Base-by-base conservation (phyloP, 495 filamentous ascomycete species). In the Daldinia loculata region DNA sequence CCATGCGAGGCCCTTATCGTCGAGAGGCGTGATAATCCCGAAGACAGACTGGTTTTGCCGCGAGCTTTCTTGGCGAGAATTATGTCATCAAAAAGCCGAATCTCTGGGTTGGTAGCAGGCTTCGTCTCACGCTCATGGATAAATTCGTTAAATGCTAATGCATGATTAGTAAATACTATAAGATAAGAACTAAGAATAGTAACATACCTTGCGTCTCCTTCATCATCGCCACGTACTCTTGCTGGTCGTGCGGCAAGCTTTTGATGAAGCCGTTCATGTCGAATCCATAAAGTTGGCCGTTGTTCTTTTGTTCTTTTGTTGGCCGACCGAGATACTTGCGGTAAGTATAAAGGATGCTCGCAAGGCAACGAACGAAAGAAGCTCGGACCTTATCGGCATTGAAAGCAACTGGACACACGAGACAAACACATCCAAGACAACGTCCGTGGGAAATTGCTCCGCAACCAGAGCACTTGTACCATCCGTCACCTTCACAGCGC, bases 301-400 rank as follows among this genome's bases (percentile, higher is more conserved):
- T 86, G 70, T 91, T 93, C 83, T 93, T 95, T 78, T 94, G 93
- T 55, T 97, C 93, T 61, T 86, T 88, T 6, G 84, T 89, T 6
- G 95, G 89, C 8, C 92, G 88, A 30, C 86, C 81, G 7, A 99
- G 82, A 71, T 89, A 91, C 76, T 94, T 94, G 67, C 97, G 89
- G 80, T 99, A 98, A 0, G 95, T 99, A 79, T 97, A 98, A 69
- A 99, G 89, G 66, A 99, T 84, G 77, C 93, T 96, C 27, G 95
- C 94, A 71, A 97, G 92, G 79, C 93, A 97, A 73, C 95, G 87
- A 15, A 97, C 93, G 75, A 99, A 98, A 0, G 95, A 93, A 8
- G 95, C 94, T 15, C 94, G 89, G 38, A 99, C 85, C 73, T 97
- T 92, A 72, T 98, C 95, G 2, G 93, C 84, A 63, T 93, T 89